Evolutionary conservation across 1,139 yeast genomes (phyloP), one percentile per base, ranked within the genome.

Genomic region (Taiozyma sp.): DNA sequence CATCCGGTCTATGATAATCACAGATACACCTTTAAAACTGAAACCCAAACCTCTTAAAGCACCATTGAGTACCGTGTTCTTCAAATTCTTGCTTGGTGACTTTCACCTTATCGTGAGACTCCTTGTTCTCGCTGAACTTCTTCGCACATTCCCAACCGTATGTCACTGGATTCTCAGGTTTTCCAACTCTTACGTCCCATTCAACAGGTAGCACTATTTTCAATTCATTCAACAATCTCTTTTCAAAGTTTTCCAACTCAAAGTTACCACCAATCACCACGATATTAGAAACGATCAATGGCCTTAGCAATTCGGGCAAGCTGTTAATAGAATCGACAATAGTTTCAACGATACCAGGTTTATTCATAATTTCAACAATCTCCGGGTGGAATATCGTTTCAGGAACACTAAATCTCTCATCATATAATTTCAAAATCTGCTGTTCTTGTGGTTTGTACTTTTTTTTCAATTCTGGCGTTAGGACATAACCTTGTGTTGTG

Each of bases 331-430:
- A 74, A 54, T 88, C 91, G 45, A 85, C 79, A 2, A 89, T 82
- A 4, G 93, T 78, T 60, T 88, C 96, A 1, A 84, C 72, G 3
- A 86, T 62, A 0, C 92, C 91, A 0, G 93, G 82, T 59, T 91
- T 81, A 53, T 80, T 81, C 54, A 80, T 76, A 47, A 92, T 73
- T 10, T 91, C 91, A 1, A 96, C 80, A 49, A 89, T 82, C 57
- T 87, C 92, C 0, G 99, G 99, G 58, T 85, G 89, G 69, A 89
- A 92, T 47, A 88, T 73, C 2, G 90, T 74, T 65, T 95, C 99
- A 0, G 99, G 97, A 4, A 88, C 79, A 4, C 89, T 76, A 65
- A 93, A 93, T 50, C 97, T 70, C 65, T 95, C 99, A 65, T 92
- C 97, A 32, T 77, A 77, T 13, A 95, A 73, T 43, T 76, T 72